Percentiles rank a stretch among this genome's conserved stretches.
Conservation (phyloP, 768 basidiomycete genomes). For the Psilocybe azurescens region DNA sequence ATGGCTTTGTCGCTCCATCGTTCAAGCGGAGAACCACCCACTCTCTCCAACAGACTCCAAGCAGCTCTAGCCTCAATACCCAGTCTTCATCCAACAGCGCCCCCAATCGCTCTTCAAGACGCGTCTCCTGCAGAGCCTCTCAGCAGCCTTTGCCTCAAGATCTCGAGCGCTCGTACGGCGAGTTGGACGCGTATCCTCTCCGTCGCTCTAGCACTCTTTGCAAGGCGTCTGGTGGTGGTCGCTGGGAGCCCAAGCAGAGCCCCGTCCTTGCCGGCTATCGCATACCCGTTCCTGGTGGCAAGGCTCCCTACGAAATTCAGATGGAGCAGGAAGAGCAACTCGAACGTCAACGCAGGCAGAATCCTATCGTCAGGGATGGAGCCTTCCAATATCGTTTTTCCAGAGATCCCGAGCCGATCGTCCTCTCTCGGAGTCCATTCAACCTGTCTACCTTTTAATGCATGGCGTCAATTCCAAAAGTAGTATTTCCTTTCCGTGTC, state of each 20-base stretch:
- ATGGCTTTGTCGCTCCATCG: slow-evolving; percentile 26
- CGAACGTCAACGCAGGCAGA: slow-evolving; percentile 50
- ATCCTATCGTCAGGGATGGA: slow-evolving; percentile 68
- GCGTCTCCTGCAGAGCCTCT: slow-evolving; percentile 33
- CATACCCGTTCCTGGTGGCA: slow-evolving; percentile 67
- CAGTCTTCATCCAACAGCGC: slow-evolving; percentile 38
- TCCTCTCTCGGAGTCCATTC: slow-evolving; percentile 50
- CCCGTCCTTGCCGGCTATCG: slow-evolving; percentile 53
- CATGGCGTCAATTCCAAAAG: slow-evolving; percentile 21
- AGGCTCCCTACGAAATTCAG: slow-evolving; percentile 70
- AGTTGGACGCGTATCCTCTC: slow-evolving; percentile 77
- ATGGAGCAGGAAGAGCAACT: slow-evolving; percentile 71
- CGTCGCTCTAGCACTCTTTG: slow-evolving; percentile 69
- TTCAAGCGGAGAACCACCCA: slow-evolving; percentile 30
- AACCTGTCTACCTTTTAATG: slow-evolving; percentile 66
- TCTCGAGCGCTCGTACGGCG: slow-evolving; percentile 62
- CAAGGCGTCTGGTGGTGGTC: slow-evolving; percentile 80
- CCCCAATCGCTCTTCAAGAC: slow-evolving; percentile 28
- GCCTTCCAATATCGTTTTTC: slow-evolving; percentile 73
- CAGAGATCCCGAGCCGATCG: slow-evolving; percentile 49
- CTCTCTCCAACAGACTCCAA: slow-evolving; percentile 37
- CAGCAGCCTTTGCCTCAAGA: slow-evolving; percentile 45
- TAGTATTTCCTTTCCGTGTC: slow-evolving; percentile 16
- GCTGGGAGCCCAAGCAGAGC: slow-evolving; percentile 74
- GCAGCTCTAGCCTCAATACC: slow-evolving; percentile 39